A percentile compares a stretch with the other conserved stretches of the same genome.
Conservation (phyloP, 2,329 filamentous ascomycete genomes). For the Epichloe gansuensis region DNA sequence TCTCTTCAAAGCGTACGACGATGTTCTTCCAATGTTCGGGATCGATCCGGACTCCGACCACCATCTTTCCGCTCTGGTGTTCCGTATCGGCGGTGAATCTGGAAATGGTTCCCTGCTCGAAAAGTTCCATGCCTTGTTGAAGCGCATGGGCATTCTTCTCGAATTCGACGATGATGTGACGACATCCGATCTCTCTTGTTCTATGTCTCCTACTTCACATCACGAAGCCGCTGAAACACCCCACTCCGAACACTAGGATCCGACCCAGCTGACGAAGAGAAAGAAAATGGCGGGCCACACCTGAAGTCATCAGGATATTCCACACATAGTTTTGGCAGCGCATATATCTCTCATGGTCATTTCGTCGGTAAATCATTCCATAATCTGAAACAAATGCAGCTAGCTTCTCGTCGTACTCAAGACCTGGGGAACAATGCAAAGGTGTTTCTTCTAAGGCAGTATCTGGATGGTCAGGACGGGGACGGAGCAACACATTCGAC, state of each 20-base stretch:
- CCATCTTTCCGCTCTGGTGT: conserved; percentile 65
- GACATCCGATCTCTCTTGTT: neutral
- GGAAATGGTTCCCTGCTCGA: conserved; percentile 47
- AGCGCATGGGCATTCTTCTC: conserved; percentile 58
- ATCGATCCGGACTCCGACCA: conserved; percentile 62
- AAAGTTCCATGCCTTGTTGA: conserved; percentile 58
- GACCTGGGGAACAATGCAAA: neutral
- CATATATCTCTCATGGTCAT: neutral
- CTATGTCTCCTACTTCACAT: neutral
- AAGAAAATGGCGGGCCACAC: neutral
- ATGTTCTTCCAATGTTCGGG: conserved; percentile 57
- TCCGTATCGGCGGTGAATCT: conserved; percentile 60
- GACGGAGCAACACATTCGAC: neutral
- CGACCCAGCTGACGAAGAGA: neutral
- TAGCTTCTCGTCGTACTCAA: neutral
- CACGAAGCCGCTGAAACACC: neutral
- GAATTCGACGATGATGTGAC: conserved; percentile 38
- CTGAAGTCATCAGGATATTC: neutral
- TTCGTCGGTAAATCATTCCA: neutral
- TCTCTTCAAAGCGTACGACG: conserved; percentile 71
- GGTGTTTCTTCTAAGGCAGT: neutral
- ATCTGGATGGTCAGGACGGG: neutral
- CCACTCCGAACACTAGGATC: neutral
- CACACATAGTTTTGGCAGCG: neutral
- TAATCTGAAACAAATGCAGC: neutral